Percentiles rank a stretch among this genome's conserved stretches.
phyloP scores from a whole-genome alignment of 2,329 filamentous ascomycete species.

The Fusarium xylarioides region DNA sequence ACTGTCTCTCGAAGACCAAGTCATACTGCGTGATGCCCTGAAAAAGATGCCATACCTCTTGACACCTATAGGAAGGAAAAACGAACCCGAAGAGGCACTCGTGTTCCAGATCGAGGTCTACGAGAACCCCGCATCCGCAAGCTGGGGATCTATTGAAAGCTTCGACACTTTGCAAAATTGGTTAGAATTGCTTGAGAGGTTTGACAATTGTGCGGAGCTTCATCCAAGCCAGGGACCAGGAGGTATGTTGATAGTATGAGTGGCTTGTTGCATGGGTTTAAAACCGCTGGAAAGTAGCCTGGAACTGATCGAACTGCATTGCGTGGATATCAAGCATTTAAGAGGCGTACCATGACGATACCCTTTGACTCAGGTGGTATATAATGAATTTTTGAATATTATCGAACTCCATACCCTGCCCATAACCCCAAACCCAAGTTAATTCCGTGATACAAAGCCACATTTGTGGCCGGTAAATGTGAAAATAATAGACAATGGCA shows the following conservation, averaged over 20 bases:
- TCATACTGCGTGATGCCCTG: background rate
- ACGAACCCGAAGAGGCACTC: background rate
- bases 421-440: conserved; percentile 31
- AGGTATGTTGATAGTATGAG: conserved; percentile 15
- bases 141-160: conserved; percentile 19
- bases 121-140: background rate
- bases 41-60: conserved; percentile 18
- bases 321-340: conserved; percentile 24
- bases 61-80: background rate
- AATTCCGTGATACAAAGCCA: conserved; percentile 33
- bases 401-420: conserved; percentile 39
- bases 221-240: conserved; percentile 3
- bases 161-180: conserved; percentile 9
- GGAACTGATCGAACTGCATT: conserved; percentile 1
- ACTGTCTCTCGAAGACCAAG: background rate
- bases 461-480: conserved; percentile 10
- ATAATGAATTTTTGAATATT: conserved; percentile 20
- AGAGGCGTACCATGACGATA: conserved; percentile 22
- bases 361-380: conserved; percentile 19
- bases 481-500: background rate
- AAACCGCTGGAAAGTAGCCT: background rate
- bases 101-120: conserved; percentile 13
- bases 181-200: conserved; percentile 1
- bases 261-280: background rate
- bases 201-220: conserved; percentile 4